phyloP scores from a whole-genome alignment of 1,139 yeast species.

The Saccharomycopsis crataegensis region DNA sequence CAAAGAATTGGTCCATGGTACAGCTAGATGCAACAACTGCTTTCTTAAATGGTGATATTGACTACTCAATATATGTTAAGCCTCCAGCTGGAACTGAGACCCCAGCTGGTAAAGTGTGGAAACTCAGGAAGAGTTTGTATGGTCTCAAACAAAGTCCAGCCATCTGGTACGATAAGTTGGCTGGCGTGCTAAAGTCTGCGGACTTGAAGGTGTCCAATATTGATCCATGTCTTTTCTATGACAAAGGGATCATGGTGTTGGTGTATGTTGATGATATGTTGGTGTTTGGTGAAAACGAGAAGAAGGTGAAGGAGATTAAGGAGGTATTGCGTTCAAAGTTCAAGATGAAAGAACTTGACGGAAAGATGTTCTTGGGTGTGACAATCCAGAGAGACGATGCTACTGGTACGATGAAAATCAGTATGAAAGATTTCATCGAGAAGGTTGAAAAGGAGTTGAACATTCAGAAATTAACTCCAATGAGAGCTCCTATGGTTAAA shows the following conservation, averaged over 20 bases:
- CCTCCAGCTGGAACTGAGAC: constrained; percentile 2
- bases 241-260: background rate
- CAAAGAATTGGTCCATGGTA: too few relatives aligned
- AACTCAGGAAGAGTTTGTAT: constrained; percentile 15
- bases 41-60: constrained; percentile 17
- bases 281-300: background rate
- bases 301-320: background rate
- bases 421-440: background rate
- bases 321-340: background rate
- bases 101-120: constrained; percentile 2
- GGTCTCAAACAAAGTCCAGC: constrained; percentile 5
- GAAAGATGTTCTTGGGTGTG: background rate
- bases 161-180: background rate
- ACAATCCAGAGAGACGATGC: background rate
- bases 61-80: constrained; percentile 6
- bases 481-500: background rate
- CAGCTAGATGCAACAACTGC: constrained; percentile 19
- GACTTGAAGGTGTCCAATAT: background rate
- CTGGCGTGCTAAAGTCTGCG: background rate
- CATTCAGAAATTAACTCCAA: background rate
- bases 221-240: constrained; percentile 3
- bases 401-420: background rate
- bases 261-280: constrained; percentile 6
- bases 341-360: background rate
- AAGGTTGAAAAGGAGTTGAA: background rate